Evolutionary conservation across 2,329 filamentous ascomycete species (phyloP).

Genomic region (Rhinocladiella mackenziei): DNA sequence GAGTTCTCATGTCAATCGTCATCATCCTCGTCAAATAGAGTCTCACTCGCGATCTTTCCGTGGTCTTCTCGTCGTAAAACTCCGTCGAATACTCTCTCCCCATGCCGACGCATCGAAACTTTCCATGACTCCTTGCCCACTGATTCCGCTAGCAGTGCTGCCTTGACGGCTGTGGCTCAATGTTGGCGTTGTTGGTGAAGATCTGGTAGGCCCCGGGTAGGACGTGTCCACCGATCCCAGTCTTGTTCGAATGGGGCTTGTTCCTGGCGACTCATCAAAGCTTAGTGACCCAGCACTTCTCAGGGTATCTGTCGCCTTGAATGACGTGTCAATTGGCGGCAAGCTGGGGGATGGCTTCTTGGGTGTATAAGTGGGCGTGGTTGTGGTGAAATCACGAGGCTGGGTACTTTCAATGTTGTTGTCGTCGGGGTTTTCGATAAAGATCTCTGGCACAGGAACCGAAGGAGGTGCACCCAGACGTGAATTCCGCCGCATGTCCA

Average conservation of each 20-base stretch:
- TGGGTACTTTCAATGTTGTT: constrained; percentile 21
- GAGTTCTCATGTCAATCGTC: constrained; percentile 2
- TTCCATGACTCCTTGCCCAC: constrained; percentile 70
- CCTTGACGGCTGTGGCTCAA: constrained; percentile 53
- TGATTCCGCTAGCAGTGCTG: constrained; percentile 59
- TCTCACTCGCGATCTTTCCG: constrained; percentile 1
- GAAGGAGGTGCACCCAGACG: constrained; percentile 75
- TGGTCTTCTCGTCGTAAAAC: constrained; percentile 64
- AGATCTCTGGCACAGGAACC: constrained; percentile 82
- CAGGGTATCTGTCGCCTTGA: constrained; percentile 25
- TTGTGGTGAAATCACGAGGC: constrained; percentile 29
- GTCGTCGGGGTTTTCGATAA: constrained; percentile 72
- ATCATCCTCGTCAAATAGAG: constrained; percentile 1
- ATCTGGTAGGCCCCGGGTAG: constrained; percentile 34
- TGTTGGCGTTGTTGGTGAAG: constrained; percentile 33
- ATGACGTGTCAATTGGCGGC: constrained; percentile 27
- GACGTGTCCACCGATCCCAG: constrained; percentile 30
- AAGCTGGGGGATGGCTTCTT: constrained; percentile 19
- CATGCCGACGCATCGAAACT: constrained; percentile 86
- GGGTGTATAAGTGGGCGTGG: constrained; percentile 20
- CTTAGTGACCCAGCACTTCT: constrained; percentile 25
- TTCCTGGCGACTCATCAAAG: constrained; percentile 25
- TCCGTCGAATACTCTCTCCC: constrained; percentile 87
- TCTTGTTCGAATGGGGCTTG: constrained; percentile 25
- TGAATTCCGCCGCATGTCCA: constrained; percentile 67